A percentile compares a stretch with the other conserved stretches of the same genome.
Conservation (phyloP, 2,329 filamentous ascomycete genomes). For the Thelonectria rubi region DNA sequence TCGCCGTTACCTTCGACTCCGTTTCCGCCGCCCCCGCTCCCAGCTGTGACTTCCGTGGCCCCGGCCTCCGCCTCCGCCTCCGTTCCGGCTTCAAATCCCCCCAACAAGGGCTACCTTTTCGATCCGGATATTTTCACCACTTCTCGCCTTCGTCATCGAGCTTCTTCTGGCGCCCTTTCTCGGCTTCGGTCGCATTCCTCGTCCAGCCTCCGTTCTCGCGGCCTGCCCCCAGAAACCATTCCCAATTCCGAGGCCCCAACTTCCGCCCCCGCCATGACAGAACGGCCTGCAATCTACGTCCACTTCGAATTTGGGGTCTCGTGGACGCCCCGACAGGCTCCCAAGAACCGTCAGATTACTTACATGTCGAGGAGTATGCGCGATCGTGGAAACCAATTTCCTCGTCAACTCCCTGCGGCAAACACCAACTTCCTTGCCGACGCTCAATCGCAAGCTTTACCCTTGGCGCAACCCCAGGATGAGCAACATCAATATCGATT, state of each 20-base stretch:
- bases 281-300: constrained; percentile 53
- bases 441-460: constrained; percentile 11
- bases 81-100: background rate
- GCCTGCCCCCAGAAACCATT: constrained; percentile 5
- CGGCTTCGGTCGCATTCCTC: constrained; percentile 11
- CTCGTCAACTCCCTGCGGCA: constrained; percentile 56
- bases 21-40: constrained; percentile 1
- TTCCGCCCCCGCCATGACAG: constrained; percentile 33
- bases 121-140: background rate
- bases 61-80: constrained; percentile 8
- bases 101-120: background rate
- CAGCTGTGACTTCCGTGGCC: background rate
- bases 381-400: constrained; percentile 53
- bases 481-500: constrained; percentile 5
- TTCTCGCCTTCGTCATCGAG: constrained; percentile 11
- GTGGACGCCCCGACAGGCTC: constrained; percentile 55
- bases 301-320: constrained; percentile 63
- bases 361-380: constrained; percentile 58
- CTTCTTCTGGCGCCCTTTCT: constrained; percentile 2
- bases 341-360: constrained; percentile 56
- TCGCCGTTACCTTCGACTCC: constrained; percentile 1
- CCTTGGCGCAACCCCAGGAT: constrained; percentile 1
- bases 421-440: constrained; percentile 55
- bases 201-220: background rate
- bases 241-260: background rate